Evolutionary conservation across 805 yeast species (phyloP).

Genomic region (Tetrapisispora arboricola): DNA sequence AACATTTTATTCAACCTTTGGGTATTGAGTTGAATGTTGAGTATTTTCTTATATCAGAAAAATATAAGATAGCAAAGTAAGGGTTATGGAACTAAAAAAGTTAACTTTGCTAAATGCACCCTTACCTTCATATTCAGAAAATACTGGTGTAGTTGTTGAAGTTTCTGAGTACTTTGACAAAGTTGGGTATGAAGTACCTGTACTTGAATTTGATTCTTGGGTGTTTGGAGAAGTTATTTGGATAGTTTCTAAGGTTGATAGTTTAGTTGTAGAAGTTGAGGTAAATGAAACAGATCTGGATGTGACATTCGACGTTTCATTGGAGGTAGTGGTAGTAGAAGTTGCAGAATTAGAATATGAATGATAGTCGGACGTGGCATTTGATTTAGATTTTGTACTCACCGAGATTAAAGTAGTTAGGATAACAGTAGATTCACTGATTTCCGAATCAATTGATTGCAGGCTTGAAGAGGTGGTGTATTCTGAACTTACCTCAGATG

Average conservation of each 20-base stretch:
- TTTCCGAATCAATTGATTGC: too few relatives aligned
- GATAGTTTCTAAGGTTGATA: too few relatives aligned
- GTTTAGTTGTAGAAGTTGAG: too few relatives aligned
- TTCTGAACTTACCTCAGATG: too few relatives aligned
- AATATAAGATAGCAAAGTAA: neutral
- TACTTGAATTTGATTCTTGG: neutral
- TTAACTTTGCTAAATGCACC: neutral
- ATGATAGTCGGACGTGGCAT: too few relatives aligned
- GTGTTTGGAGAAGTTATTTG: neutral
- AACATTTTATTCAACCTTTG: neutral
- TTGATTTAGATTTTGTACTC: too few relatives aligned
- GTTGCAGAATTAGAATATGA: too few relatives aligned
- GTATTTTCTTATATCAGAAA: neutral
- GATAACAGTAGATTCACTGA: too few relatives aligned
- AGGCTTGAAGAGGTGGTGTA: too few relatives aligned
- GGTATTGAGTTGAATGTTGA: neutral
- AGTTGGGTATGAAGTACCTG: neutral
- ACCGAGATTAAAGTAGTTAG: too few relatives aligned
- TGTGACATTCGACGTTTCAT: too few relatives aligned
- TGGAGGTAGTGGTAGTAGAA: neutral
- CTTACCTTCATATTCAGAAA: slow-evolving; percentile 7
- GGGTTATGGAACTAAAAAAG: neutral
- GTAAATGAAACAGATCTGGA: too few relatives aligned
- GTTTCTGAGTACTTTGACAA: neutral
- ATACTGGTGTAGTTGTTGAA: neutral